A percentile compares a stretch with the other conserved stretches of the same genome.
phyloP scores from a whole-genome alignment of 768 basidiomycete genomes.

The Tylopilus subfusipes region DNA sequence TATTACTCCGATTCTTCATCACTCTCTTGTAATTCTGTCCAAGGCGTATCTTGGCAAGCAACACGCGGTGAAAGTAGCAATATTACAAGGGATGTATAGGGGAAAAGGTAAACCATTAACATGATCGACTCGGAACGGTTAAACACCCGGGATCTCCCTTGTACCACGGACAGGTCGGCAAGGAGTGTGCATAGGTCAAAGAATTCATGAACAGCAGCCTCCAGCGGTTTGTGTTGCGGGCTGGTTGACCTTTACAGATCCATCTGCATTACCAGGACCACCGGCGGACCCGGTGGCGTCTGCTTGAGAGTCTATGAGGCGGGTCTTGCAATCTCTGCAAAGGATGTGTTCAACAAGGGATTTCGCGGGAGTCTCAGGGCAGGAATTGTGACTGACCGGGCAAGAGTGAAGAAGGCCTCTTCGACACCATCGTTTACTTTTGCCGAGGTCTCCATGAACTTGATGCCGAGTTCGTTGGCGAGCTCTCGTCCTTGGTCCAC shows the following conservation, averaged over 20 bases:
- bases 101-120: conserved; percentile 8
- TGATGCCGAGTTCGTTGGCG: conserved; percentile 90
- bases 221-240: conserved; percentile 42
- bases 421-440: conserved; percentile 98
- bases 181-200: conserved; percentile 4
- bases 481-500: conserved; percentile 90
- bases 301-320: conserved; percentile 91
- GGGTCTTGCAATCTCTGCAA: conserved; percentile 91
- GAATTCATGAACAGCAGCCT: conserved; percentile 51
- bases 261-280: conserved; percentile 42
- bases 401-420: conserved; percentile 96
- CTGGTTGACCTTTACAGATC: conserved; percentile 65
- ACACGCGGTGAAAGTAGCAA: conserved; percentile 9
- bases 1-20: background rate
- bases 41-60: background rate
- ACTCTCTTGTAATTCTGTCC: background rate
- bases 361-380: background rate
- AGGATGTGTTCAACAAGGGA: background rate
- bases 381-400: conserved; percentile 59
- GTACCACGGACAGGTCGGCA: conserved; percentile 2
- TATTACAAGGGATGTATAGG: conserved; percentile 20
- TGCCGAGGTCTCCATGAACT: conserved; percentile 96
- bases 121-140: conserved; percentile 1
- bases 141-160: conserved; percentile 1
- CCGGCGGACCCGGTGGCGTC: conserved; percentile 45